Conservation (phyloP, 176 grass and related monocot genomes). For the Zoysia pacifica region DNA sequence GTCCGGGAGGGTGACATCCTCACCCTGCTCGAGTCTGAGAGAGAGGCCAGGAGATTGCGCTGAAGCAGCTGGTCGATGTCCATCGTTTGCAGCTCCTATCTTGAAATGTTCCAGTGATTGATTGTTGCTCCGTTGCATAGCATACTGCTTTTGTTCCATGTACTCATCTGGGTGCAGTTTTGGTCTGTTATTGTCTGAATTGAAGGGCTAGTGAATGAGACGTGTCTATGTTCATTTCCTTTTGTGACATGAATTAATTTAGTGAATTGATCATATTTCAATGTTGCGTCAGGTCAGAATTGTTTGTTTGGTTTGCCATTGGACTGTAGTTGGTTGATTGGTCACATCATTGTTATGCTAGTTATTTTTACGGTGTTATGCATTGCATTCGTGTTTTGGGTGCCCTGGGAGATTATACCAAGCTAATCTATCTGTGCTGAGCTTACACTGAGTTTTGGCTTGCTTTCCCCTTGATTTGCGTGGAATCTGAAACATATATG, state of each 20-base stretch:
- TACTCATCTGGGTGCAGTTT: constrained; percentile 30
- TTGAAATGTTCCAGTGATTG: neutral
- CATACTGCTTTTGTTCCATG: constrained; percentile 29
- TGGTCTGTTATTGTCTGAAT: constrained; percentile 33
- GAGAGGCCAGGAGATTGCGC: constrained; percentile 71
- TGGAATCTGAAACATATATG: too few species aligned
- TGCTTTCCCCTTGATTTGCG: too few species aligned
- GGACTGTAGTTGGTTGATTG: too few species aligned
- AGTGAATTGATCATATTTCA: too few species aligned
- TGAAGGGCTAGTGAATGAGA: neutral
- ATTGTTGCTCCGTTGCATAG: constrained; percentile 1
- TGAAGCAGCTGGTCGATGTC: constrained; percentile 19
- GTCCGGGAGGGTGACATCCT: constrained; percentile 37
- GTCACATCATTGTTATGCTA: too few species aligned
- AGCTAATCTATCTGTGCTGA: too few species aligned
- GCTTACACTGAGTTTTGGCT: too few species aligned
- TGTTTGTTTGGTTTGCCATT: too few species aligned
- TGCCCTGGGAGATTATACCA: too few species aligned
- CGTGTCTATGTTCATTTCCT: neutral
- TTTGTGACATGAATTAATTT: neutral
- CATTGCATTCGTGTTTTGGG: too few species aligned
- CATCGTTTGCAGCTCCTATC: neutral
- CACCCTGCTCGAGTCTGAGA: constrained; percentile 62
- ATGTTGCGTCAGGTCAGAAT: too few species aligned
- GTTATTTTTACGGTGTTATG: too few species aligned